Evolutionary conservation across 1,284 basidiomycete genomes (phyloP).

Genomic region (Ganoderma lucidum): DNA sequence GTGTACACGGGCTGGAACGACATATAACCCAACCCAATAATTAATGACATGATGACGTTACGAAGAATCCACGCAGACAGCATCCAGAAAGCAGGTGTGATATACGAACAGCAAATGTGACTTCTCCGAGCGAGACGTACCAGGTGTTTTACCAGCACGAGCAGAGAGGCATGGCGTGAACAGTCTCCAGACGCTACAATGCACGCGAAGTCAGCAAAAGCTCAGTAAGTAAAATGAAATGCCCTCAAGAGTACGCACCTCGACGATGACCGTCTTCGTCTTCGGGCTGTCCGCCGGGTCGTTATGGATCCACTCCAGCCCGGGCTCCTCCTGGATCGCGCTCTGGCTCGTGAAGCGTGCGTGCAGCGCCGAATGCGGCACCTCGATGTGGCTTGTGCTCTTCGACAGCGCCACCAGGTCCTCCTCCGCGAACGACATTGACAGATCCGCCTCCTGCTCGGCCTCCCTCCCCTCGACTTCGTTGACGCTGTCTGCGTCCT

Average conservation of each 20-base stretch:
- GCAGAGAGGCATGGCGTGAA: conserved; percentile 71
- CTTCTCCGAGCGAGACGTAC: neutral
- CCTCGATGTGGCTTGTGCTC: conserved; percentile 73
- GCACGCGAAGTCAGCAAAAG: neutral
- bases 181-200: conserved; percentile 72
- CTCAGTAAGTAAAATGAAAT: neutral
- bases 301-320: conserved; percentile 73
- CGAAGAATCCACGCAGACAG: conserved; percentile 17
- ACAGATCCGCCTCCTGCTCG: conserved; percentile 48
- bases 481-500: conserved; percentile 36
- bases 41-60: conserved; percentile 12
- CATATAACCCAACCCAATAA: conserved; percentile 19
- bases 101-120: conserved; percentile 14
- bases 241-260: conserved; percentile 54
- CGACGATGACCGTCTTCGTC: conserved; percentile 71
- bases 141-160: conserved; percentile 66
- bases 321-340: conserved; percentile 43
- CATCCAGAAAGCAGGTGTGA: conserved; percentile 26
- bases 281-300: conserved; percentile 53
- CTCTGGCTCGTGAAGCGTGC: conserved; percentile 54
- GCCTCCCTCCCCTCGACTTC: neutral
- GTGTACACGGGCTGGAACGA: conserved; percentile 13
- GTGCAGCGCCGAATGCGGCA: conserved; percentile 48
- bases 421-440: conserved; percentile 65
- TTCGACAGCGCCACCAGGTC: conserved; percentile 78